Percentiles rank a stretch among this genome's conserved stretches.
Evolutionary conservation across 2,329 filamentous ascomycete species (phyloP).

Genomic region (Sordariomycetes sp.): DNA sequence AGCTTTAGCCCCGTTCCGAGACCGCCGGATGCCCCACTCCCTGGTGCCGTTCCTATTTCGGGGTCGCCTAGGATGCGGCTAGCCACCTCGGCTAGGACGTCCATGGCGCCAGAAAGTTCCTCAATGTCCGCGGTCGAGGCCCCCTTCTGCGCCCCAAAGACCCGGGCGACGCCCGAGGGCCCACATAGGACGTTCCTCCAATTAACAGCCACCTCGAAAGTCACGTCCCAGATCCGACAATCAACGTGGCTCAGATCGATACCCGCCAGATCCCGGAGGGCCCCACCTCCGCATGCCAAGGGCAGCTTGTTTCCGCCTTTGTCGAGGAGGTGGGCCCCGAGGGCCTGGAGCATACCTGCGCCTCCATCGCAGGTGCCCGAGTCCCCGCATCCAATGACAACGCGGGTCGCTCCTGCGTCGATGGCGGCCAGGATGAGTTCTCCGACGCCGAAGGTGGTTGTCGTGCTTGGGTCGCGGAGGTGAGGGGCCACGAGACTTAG

Average conservation of each 20-base stretch:
- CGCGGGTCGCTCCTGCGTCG: constrained; percentile 26
- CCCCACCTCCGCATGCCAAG: constrained; percentile 23
- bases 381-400: constrained; percentile 38
- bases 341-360: constrained; percentile 38
- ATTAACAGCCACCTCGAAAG: constrained; percentile 36
- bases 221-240: constrained; percentile 18
- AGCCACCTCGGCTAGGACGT: constrained; percentile 23
- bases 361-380: constrained; percentile 40
- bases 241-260: constrained; percentile 26
- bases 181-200: constrained; percentile 37
- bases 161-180: constrained; percentile 29
- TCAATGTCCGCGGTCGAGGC: constrained; percentile 27
- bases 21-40: constrained; percentile 36
- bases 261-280: constrained; percentile 19
- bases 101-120: constrained; percentile 25
- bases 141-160: constrained; percentile 39
- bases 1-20: constrained; percentile 35
- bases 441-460: constrained; percentile 37
- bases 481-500: constrained; percentile 30
- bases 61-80: constrained; percentile 18
- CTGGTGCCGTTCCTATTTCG: constrained; percentile 21
- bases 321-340: constrained; percentile 30
- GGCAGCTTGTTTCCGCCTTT: constrained; percentile 20
- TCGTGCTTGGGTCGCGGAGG: constrained; percentile 28
- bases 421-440: constrained; percentile 31